These are phyloP conservation scores for Malus orientalis DNA, from an alignment of 306 rosid genomes.

Conservation along the genomic window DNA sequence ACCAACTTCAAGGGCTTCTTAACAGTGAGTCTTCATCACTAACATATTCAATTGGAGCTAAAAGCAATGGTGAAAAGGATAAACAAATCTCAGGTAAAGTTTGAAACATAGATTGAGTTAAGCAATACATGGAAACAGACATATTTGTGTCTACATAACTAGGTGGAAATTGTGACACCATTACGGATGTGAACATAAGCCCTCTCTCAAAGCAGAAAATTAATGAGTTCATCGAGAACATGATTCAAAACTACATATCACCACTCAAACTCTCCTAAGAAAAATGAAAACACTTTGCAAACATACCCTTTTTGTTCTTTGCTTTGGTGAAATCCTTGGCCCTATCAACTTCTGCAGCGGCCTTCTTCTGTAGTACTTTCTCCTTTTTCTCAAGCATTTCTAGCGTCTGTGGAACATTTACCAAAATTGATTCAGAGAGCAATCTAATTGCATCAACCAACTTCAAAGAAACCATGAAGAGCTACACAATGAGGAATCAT, in stretches of 20 bases:
- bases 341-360: slow-evolving; percentile 71
- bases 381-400: slow-evolving; percentile 99
- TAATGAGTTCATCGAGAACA: background rate
- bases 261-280: background rate
- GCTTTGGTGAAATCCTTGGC: slow-evolving; percentile 81
- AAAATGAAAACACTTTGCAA: background rate
- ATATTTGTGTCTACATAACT: background rate
- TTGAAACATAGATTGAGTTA: background rate
- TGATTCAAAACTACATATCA: background rate
- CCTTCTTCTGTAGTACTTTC: slow-evolving; percentile 84
- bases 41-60: background rate
- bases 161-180: background rate
- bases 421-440: background rate
- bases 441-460: background rate
- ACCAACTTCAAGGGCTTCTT: background rate
- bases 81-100: background rate
- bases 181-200: background rate
- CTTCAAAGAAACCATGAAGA: background rate
- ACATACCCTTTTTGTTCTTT: slow-evolving; percentile 80
- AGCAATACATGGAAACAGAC: background rate
- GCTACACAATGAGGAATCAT: background rate
- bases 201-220: background rate
- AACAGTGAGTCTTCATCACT: background rate
- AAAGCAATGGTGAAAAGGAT: background rate
- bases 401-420: slow-evolving; percentile 51